A percentile compares a stretch with the other conserved stretches of the same genome.
Evolutionary conservation across 2,329 filamentous ascomycete species (phyloP).

Genomic region (Venturia nashicola): DNA sequence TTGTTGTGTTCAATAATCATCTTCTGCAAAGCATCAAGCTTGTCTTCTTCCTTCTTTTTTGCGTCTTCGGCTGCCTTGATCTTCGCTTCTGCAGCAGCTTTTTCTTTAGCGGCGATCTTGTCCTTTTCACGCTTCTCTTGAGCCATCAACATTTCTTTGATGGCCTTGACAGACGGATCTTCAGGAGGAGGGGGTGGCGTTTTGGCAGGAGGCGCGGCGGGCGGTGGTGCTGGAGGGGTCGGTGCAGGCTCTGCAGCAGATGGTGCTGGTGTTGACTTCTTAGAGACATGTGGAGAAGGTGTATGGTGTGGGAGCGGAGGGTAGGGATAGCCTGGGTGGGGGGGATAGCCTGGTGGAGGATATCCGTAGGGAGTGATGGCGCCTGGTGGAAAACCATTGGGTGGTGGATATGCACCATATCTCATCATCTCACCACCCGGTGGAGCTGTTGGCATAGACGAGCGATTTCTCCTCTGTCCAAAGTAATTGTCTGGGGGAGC

Average conservation of each 20-base stretch:
- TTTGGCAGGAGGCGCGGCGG: constrained; percentile 14
- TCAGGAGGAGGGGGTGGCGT: constrained; percentile 13
- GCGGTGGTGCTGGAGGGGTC: constrained; percentile 11
- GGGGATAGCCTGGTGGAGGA: constrained; percentile 10
- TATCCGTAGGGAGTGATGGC: constrained; percentile 1
- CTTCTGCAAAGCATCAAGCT: constrained; percentile 14
- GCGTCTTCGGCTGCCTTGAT: constrained; percentile 5
- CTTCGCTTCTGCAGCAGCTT: constrained; percentile 12
- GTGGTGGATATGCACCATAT: constrained; percentile 13
- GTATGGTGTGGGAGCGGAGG: constrained; percentile 16
- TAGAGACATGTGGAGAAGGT: constrained; percentile 15
- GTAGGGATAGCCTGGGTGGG: constrained; percentile 10
- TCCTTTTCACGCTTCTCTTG: constrained; percentile 20
- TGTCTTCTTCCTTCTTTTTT: constrained; percentile 12
- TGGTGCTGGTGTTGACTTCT: constrained; percentile 10
- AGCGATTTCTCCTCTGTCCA: constrained; percentile 15
- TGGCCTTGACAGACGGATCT: constrained; percentile 17
- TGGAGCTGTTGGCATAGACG: constrained; percentile 20
- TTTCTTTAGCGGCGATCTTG: constrained; percentile 12
- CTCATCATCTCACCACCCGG: constrained; percentile 22
- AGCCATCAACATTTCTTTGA: constrained; percentile 24
- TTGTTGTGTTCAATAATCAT: constrained; percentile 10
- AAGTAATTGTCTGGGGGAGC: constrained; percentile 14
- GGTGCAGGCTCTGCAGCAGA: constrained; percentile 12
- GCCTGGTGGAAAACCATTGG: not conserved